Evolutionary conservation across 2,329 filamentous ascomycete species (phyloP), one percentile per base, ranked within the genome.

Genomic region (Diaporthe helianthi): DNA sequence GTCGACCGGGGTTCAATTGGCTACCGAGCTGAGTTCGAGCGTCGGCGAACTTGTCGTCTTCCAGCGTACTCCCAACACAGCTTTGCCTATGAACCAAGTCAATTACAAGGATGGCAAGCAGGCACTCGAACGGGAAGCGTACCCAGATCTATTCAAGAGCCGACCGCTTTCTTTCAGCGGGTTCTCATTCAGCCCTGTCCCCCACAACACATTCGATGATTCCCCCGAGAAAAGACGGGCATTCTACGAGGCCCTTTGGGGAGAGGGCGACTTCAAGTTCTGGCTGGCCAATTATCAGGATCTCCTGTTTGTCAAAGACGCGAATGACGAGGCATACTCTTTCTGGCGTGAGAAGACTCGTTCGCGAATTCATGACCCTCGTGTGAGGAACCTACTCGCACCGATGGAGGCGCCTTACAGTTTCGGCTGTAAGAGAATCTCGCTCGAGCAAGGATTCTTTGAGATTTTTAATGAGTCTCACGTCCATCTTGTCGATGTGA

Each of bases 1-100:
- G 10, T 47, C 68, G 26, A 69, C 68, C 5, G 68, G 61, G 13
- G 46, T 69, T 15, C 68, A 69, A 38, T 15, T 67, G n/a, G 64
- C 54, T 3, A 65, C 63, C 2, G 54, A 58, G 33, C 52, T 69
- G 33, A 55, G 52, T 19, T 26, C 68, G 4, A 22, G 49, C 72
- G 73, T 79, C 1, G 79, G 76, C 31, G 75, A 80, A 2, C 71
- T 87, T 51, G 77, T 72, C 1, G 82, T 87, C 19, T 87, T 86
- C 73, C 84, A 87, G 69, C 80, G 86, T 12, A 88, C 85, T 3
- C 85, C 86, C 0, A 88, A 88, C 65, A 79, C 85, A 7, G 84
- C 83, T 10, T 71, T 87, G 0, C 86, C 86, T 0, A 87, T 88
- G 84, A 78, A 80, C 10, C 82, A 85, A 68, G 74, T 78, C 3